A percentile compares a stretch with the other conserved stretches of the same genome.
phyloP scores from a whole-genome alignment of 164 flowering plant genomes.

The Chimonanthus salicifolius region DNA sequence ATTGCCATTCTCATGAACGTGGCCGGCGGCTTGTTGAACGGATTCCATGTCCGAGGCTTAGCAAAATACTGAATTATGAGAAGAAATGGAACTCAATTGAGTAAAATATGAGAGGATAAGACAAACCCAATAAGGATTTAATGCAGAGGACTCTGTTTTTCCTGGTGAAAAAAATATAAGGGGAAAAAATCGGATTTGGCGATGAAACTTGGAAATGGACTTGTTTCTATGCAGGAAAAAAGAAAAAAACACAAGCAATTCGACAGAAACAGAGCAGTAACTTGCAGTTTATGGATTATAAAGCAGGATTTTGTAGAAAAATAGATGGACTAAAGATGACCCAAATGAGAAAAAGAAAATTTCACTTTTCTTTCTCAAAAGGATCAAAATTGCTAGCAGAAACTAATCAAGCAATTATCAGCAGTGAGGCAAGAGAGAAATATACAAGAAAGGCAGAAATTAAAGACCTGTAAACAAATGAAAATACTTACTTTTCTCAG shows the following conservation, averaged over 20 bases:
- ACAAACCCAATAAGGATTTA: neutral
- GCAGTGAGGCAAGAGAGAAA: no score
- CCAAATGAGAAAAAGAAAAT: neutral
- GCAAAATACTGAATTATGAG: neutral
- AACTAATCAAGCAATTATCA: no score
- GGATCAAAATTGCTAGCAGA: no score
- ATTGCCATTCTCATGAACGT: slow-evolving; percentile 11
- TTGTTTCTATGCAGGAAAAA: neutral
- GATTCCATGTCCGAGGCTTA: slow-evolving; percentile 2
- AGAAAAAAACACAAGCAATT: neutral
- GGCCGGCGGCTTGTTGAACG: neutral
- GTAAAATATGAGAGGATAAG: neutral
- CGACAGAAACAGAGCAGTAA: no score
- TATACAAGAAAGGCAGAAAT: no score
- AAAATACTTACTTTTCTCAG: neutral
- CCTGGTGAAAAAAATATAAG: no score
- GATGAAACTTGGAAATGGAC: no score
- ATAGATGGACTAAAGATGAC: neutral
- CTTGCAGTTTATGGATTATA: neutral
- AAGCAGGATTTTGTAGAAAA: neutral
- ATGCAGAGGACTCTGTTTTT: neutral
- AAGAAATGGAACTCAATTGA: neutral
- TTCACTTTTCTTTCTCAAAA: no score
- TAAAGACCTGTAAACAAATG: no score
- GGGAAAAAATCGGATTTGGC: no score